These are phyloP conservation scores for Jatropha curcas DNA, from an alignment of 345 rosid genomes.

Conservation along the genomic window DNA sequence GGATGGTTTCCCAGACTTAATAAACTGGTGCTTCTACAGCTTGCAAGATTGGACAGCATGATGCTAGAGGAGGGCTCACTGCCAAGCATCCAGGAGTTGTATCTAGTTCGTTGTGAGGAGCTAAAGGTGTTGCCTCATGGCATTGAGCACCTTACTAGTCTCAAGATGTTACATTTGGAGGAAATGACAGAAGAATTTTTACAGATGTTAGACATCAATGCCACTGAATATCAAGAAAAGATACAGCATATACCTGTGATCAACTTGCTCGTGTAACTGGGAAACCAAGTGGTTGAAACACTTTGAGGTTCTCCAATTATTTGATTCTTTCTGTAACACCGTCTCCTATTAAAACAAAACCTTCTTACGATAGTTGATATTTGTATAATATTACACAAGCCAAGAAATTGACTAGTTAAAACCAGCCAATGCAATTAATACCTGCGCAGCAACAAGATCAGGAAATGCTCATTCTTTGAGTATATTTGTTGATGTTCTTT, in stretches of 20 bases:
- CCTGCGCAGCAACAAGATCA: background rate
- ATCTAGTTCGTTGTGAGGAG: conserved; percentile 18
- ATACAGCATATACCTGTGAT: conserved; percentile 22
- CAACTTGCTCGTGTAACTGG: conserved; percentile 6
- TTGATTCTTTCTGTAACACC: background rate
- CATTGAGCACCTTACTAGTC: conserved; percentile 19
- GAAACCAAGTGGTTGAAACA: conserved; percentile 17
- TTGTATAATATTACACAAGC: background rate
- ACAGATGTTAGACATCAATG: background rate
- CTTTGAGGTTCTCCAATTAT: conserved; percentile 10
- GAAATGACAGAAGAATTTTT: conserved; percentile 24
- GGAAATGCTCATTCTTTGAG: background rate
- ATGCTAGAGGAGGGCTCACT: conserved; percentile 25
- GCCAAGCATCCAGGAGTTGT: conserved; percentile 27
- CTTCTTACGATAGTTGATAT: background rate
- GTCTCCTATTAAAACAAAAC: background rate
- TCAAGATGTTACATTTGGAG: conserved; percentile 29
- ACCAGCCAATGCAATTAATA: background rate
- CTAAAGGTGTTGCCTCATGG: conserved; percentile 22
- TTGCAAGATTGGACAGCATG: conserved; percentile 14
- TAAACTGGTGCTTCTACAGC: conserved; percentile 23
- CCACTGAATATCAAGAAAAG: conserved; percentile 15
- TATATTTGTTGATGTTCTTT: background rate
- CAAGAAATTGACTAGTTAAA: background rate
- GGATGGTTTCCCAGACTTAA: conserved; percentile 28